Percentiles rank a stretch among this genome's conserved stretches.
Conservation (phyloP, 176 grass and related monocot genomes). For the Alloteropsis semialata region DNA sequence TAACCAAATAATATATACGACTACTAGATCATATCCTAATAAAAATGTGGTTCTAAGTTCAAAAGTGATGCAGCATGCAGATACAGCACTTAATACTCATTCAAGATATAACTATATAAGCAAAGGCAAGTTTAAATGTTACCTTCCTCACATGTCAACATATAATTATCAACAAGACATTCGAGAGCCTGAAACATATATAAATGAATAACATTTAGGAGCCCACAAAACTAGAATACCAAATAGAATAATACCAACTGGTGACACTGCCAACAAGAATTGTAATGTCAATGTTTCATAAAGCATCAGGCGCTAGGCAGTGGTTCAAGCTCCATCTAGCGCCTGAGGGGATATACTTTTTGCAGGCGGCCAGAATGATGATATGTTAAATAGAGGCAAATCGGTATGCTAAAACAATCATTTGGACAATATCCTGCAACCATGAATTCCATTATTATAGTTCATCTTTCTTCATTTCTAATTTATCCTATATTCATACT, state of each 20-base stretch:
- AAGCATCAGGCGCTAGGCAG: not conserved
- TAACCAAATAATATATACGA: constrained; percentile 3
- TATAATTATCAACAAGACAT: constrained; percentile 97
- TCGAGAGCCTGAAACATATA: constrained; percentile 71
- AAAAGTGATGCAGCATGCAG: not conserved
- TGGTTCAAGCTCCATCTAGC: not conserved
- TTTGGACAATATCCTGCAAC: not conserved
- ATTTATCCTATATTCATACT: not conserved
- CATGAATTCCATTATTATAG: not conserved
- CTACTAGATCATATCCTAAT: not conserved
- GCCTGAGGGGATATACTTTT: not conserved
- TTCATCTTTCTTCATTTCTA: not conserved
- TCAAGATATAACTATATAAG: constrained; percentile 19
- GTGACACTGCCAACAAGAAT: not conserved
- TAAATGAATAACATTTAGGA: constrained; percentile 22
- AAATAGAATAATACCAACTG: not conserved
- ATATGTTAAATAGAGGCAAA: not conserved
- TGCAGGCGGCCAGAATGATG: not conserved
- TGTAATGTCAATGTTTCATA: not conserved
- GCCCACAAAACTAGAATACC: not conserved
- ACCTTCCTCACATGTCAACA: constrained; percentile 97
- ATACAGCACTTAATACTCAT: not conserved
- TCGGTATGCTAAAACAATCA: not conserved
- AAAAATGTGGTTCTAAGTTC: not conserved
- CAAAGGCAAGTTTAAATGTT: constrained; percentile 13